Conservation (phyloP, 345 rosid genomes). For the Anastatica hierochuntica region DNA sequence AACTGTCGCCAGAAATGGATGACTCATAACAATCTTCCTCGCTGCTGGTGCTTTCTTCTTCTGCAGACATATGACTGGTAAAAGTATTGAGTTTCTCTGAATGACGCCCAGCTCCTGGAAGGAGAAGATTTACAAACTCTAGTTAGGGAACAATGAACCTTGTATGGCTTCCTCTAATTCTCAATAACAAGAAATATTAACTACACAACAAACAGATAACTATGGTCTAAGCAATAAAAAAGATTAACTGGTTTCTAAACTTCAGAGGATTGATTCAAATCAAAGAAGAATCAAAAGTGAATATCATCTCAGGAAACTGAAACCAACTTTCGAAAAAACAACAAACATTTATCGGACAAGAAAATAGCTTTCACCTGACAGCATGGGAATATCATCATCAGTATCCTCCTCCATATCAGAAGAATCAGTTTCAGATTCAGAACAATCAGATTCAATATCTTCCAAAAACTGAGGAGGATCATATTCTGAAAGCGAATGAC, state of each 20-base stretch:
- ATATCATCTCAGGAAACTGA: background rate
- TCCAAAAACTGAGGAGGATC: slow-evolving; percentile 49
- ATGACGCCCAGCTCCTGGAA: slow-evolving; percentile 24
- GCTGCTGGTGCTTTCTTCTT: slow-evolving; percentile 62
- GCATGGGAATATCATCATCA: slow-evolving; percentile 50
- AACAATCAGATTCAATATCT: slow-evolving; percentile 45
- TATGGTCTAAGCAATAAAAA: background rate
- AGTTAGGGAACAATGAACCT: slow-evolving; percentile 19
- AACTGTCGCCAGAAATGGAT: slow-evolving; percentile 55
- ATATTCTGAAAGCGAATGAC: slow-evolving; percentile 30
- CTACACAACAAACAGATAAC: too few species aligned
- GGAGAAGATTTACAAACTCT: slow-evolving; percentile 11
- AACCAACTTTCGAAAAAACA: background rate
- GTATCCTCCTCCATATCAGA: slow-evolving; percentile 81
- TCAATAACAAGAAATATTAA: too few species aligned
- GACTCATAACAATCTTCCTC: slow-evolving; percentile 65
- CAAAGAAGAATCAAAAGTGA: slow-evolving; percentile 6
- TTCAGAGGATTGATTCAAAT: background rate
- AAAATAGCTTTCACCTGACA: slow-evolving; percentile 47
- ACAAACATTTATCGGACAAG: slow-evolving; percentile 1
- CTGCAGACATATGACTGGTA: slow-evolving; percentile 34
- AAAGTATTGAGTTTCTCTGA: slow-evolving; percentile 17
- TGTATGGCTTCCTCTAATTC: too few species aligned
- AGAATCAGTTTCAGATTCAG: slow-evolving; percentile 64
- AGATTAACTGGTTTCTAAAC: background rate